Conservation (phyloP, 768 basidiomycete species). For the Suillus decipiens region DNA sequence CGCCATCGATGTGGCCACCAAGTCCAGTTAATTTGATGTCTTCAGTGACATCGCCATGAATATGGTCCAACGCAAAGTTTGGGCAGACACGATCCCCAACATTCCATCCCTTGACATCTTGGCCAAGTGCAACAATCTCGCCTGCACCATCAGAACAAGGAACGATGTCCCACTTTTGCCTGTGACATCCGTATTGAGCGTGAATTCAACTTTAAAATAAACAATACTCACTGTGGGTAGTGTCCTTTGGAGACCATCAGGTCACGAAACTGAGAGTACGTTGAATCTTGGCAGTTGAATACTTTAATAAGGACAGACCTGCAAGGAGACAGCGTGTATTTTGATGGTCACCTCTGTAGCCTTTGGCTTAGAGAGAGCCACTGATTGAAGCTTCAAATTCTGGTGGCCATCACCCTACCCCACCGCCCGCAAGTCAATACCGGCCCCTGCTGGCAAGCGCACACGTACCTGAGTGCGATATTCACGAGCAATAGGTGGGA, state of each 20-base stretch:
- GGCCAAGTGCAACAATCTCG: conserved; percentile 50
- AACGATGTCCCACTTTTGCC: conserved; percentile 28
- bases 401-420: conserved; percentile 27
- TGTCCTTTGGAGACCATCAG: conserved; percentile 40
- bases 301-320: conserved; percentile 29
- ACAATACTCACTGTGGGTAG: conserved; percentile 38
- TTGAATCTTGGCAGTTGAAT: background rate
- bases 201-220: conserved; percentile 31
- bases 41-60: conserved; percentile 44
- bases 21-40: conserved; percentile 39
- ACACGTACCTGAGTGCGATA: conserved; percentile 19
- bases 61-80: conserved; percentile 51
- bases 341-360: conserved; percentile 56
- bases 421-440: background rate
- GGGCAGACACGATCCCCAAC: conserved; percentile 58
- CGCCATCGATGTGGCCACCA: conserved; percentile 52
- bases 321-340: conserved; percentile 56
- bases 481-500: conserved; percentile 18
- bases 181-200: conserved; percentile 26
- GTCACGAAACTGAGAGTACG: conserved; percentile 48
- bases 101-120: conserved; percentile 46
- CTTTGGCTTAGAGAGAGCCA: conserved; percentile 34
- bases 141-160: conserved; percentile 56
- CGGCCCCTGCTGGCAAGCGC: background rate
- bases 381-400: conserved; percentile 30